Evolutionary conservation across 116 monocot species (phyloP).

Genomic region (Papilionanthe hybrid): DNA sequence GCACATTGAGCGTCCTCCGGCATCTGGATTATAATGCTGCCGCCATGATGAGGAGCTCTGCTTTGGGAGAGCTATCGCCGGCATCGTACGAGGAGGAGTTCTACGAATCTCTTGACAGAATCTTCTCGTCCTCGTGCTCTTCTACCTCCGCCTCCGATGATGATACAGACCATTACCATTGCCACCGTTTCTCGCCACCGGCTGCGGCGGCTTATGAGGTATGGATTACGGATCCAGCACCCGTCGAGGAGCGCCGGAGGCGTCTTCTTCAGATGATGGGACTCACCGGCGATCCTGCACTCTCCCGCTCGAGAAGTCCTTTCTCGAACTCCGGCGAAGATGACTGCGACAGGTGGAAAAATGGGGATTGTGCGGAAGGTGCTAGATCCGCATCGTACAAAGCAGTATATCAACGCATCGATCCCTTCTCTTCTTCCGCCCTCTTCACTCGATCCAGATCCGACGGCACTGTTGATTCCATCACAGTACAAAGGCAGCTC

Average conservation of each 20-base stretch:
- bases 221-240: conserved; percentile 24
- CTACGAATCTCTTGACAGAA: conserved; percentile 75
- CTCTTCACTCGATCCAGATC: conserved; percentile 48
- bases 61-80: conserved; percentile 2
- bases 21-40: conserved; percentile 1
- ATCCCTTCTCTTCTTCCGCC: conserved; percentile 1
- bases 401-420: conserved; percentile 26
- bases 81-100: conserved; percentile 26
- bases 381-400: conserved; percentile 26
- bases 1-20: not conserved
- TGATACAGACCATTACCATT: conserved; percentile 12
- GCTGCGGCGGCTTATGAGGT: conserved; percentile 14
- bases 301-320: conserved; percentile 17
- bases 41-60: conserved; percentile 5
- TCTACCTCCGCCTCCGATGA: conserved; percentile 80
- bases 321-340: conserved; percentile 14
- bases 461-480: conserved; percentile 36
- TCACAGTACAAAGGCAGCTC: conserved; percentile 15
- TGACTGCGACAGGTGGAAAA: not conserved
- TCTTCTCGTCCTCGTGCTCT: conserved; percentile 82
- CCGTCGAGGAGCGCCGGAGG: conserved; percentile 49
- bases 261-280: conserved; percentile 46
- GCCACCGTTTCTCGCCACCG: not conserved
- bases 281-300: conserved; percentile 33
- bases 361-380: conserved; percentile 14